These are phyloP conservation scores for Moesziomyces antarcticus DNA, from an alignment of 1,284 basidiomycete species.

Conservation along the genomic window DNA sequence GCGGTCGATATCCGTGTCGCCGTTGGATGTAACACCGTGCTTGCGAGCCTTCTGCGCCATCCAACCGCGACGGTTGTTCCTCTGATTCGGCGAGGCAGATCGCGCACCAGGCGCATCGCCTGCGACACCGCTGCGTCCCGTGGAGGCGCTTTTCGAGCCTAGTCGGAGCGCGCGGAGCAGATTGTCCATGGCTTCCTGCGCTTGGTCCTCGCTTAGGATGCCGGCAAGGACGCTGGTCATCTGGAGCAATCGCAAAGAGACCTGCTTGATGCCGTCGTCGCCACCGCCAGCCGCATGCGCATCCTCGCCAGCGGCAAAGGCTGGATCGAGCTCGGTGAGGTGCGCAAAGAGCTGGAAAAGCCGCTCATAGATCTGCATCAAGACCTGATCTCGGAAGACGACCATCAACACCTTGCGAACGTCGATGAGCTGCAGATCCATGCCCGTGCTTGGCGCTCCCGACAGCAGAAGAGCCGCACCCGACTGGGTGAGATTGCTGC, in stretches of 20 bases:
- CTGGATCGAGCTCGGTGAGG: constrained; percentile 45
- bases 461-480: constrained; percentile 18
- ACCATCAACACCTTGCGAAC: constrained; percentile 81
- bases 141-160: constrained; percentile 42
- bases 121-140: constrained; percentile 25
- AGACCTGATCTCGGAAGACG: constrained; percentile 78
- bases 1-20: constrained; percentile 4
- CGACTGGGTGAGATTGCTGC: constrained; percentile 15
- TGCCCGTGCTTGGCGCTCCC: constrained; percentile 6
- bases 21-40: constrained; percentile 29
- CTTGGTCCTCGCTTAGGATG: constrained; percentile 65
- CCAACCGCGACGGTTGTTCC: constrained; percentile 51
- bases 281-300: constrained; percentile 13
- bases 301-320: constrained; percentile 21
- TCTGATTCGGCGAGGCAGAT: constrained; percentile 27
- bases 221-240: constrained; percentile 63
- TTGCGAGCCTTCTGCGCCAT: constrained; percentile 56
- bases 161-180: constrained; percentile 57
- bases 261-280: constrained; percentile 35
- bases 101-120: constrained; percentile 22
- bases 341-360: constrained; percentile 51
- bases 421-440: constrained; percentile 72
- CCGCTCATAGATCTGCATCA: constrained; percentile 58
- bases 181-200: constrained; percentile 64
- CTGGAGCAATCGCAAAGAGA: constrained; percentile 58